Conservation (phyloP, 2,329 filamentous ascomycete species). For the Tolypocladium inflatum region DNA sequence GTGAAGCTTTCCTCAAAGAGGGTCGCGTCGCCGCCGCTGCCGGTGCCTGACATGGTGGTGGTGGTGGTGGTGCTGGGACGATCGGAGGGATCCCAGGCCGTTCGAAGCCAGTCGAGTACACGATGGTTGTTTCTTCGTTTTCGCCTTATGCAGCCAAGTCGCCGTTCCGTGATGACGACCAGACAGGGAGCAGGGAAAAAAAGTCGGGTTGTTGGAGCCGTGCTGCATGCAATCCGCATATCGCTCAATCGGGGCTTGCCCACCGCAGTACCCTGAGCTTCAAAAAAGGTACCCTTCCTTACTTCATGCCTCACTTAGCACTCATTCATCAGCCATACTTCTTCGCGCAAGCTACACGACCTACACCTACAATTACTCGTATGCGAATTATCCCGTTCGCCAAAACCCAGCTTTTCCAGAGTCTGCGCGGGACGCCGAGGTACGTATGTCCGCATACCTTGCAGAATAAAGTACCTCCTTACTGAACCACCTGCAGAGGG, state of each 20-base stretch:
- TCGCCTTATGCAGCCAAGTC: not conserved
- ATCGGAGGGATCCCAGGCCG: not conserved
- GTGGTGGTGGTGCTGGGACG: not conserved
- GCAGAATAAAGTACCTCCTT: not conserved
- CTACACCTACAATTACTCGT: not conserved
- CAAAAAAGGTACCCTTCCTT: not conserved
- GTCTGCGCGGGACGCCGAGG: not conserved
- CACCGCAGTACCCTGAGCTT: not conserved
- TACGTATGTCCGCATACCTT: not conserved
- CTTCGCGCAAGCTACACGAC: not conserved
- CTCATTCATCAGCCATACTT: not conserved
- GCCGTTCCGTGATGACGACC: not conserved
- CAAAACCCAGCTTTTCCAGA: not conserved
- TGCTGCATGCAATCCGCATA: constrained; percentile 6
- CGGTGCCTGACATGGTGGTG: constrained; percentile 17
- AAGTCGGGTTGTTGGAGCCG: not conserved
- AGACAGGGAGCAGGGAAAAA: not conserved
- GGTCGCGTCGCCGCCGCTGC: constrained; percentile 69
- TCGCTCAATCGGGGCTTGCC: constrained; percentile 13
- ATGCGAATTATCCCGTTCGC: not conserved
- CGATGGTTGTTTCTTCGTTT: not conserved
- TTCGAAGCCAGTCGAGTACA: not conserved
- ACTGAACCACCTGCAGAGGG: not conserved
- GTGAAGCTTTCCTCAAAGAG: constrained; percentile 92
- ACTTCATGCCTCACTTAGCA: not conserved